These are phyloP conservation scores for Sphagnurus paluster DNA, from an alignment of 1,284 basidiomycete genomes.

Conservation along the genomic window DNA sequence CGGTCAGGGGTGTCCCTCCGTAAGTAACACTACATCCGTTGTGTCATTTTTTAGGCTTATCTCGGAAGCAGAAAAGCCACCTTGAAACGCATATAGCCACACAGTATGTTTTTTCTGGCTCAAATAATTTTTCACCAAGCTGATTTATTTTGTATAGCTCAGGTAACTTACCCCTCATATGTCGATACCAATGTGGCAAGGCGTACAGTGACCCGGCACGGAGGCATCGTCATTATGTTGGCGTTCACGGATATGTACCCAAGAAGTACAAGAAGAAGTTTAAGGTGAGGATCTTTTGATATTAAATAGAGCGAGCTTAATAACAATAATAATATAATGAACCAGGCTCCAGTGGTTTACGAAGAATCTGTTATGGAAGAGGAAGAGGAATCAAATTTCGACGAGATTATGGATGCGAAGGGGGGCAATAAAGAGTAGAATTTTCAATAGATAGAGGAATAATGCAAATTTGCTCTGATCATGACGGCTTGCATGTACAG, in stretches of 20 bases:
- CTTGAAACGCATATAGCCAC: slow-evolving; percentile 60
- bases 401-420: no score
- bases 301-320: background rate
- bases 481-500: no score
- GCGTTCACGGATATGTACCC: slow-evolving; percentile 52
- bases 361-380: background rate
- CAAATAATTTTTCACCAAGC: slow-evolving; percentile 10
- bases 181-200: slow-evolving; percentile 50
- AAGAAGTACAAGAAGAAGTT: slow-evolving; percentile 46
- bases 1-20: slow-evolving; percentile 48
- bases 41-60: background rate
- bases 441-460: no score
- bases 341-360: background rate
- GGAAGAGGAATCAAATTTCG: background rate
- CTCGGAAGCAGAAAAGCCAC: slow-evolving; percentile 39
- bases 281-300: slow-evolving; percentile 20
- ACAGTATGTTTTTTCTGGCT: slow-evolving; percentile 41
- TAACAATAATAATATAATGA: no score
- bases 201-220: slow-evolving; percentile 65
- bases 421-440: background rate
- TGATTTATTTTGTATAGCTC: slow-evolving; percentile 38
- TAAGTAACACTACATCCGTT: background rate
- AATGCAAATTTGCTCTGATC: no score
- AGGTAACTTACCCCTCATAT: slow-evolving; percentile 53
- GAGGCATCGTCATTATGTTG: slow-evolving; percentile 57